Base-by-base conservation (phyloP, 176 grass and related monocot species). In the Carex myosuroides region DNA sequence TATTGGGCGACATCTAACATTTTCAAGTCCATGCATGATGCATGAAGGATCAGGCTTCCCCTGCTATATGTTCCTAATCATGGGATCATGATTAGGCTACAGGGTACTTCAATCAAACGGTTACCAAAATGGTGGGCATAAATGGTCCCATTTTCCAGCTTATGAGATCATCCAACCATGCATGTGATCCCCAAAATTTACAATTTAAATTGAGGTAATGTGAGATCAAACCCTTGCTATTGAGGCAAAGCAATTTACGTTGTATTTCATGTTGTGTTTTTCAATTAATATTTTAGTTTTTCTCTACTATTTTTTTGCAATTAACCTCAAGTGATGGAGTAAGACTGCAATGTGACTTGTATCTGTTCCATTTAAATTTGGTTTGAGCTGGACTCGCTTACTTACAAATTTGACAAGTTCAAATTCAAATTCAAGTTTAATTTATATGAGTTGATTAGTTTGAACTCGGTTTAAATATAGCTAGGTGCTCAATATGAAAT, bases 81-180 rank as follows among this genome's bases (percentile, higher is more conserved):
- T 77, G 73, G 50, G 73, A 77, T 56, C 73, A 77, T 77, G 73
- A 77, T 77, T 32, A 29, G 5, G 22, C 32, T 32, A 77, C 73
- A 77, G 73, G 24, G 5, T 26, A 32, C 5, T 5, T 57, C 24
- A 77, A 77, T 77, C 24, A 55, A 77, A 77, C 73, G 24, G 50
- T 77, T 77, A 57, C 52, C 50, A 57, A 17, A 29, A 54, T 77
- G 53, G 73, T 77, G 18, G 73, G 73, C 50, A 77, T 18, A 48
- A 44, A 77, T 77, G 48, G 42, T 50, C 70, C 42, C 70, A 74
- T 74, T 74, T 48, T 74, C 20, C 42, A 22, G 42, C 42, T 74
- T 48, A 74, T 75, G 20, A 53, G 71, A 54, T 53, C 22, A 70
- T 77, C 57, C 50, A 57, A 77, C 52, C 50, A 77, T 57, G 52